Evolutionary conservation across 345 rosid genomes (phyloP).

Genomic region (Dimocarpus longan): DNA sequence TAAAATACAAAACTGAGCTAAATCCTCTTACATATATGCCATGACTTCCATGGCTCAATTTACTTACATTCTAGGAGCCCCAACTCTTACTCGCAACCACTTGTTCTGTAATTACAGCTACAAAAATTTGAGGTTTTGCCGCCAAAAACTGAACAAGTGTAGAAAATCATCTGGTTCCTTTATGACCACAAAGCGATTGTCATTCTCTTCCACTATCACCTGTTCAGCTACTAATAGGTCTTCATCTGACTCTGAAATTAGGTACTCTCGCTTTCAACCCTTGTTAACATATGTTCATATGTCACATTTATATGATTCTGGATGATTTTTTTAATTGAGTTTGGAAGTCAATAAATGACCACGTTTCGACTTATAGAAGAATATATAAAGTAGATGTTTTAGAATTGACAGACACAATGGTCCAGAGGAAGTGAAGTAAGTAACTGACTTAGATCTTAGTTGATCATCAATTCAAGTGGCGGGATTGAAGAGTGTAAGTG

Average conservation of each 20-base stretch:
- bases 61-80: slow-evolving; percentile 28
- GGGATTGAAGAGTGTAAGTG: background rate
- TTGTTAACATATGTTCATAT: background rate
- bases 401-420: background rate
- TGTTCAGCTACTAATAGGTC: slow-evolving; percentile 67
- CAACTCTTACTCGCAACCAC: slow-evolving; percentile 8
- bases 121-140: slow-evolving; percentile 26
- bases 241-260: slow-evolving; percentile 56
- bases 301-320: background rate
- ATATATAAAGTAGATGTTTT: no score
- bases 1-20: background rate
- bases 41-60: slow-evolving; percentile 48
- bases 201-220: slow-evolving; percentile 26
- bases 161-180: slow-evolving; percentile 19
- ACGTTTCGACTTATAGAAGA: no score
- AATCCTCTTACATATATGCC: background rate
- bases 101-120: background rate
- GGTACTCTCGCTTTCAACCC: slow-evolving; percentile 37
- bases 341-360: no score
- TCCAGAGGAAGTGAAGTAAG: background rate
- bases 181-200: slow-evolving; percentile 9
- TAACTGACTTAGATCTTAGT: background rate
- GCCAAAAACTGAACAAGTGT: slow-evolving; percentile 11
- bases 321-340: background rate
- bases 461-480: background rate